Base-by-base conservation (phyloP, 2,329 filamentous ascomycete genomes). In the Lasiodiplodia hormozganensis region DNA sequence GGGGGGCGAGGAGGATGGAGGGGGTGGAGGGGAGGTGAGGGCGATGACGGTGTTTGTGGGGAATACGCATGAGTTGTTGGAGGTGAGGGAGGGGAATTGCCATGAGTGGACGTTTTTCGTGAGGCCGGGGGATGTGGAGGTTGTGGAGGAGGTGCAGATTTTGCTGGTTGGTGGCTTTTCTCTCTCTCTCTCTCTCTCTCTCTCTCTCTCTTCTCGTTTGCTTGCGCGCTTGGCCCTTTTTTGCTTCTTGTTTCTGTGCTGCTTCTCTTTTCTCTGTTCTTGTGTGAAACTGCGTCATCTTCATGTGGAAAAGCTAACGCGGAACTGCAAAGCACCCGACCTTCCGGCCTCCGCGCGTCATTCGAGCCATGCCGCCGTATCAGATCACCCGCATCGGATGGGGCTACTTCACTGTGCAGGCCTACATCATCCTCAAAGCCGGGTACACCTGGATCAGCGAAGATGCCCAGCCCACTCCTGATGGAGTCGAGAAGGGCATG, bases 101-200 rank as follows among this genome's bases (percentile, higher is more conserved):
- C 82, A 84, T 70, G 76, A 81, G 38, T 85, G 83, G 82, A 80
- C 77, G 0, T 84, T 84, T 70, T 85, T 84, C 70, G 80, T 84
- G 6, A 71, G 76, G n/a, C 74, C 78, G 0, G 81, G 78, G n/a
- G 74, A 81, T 3, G 77, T 75, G 11, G 82, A 83, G n/a, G 76
- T 84, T 31, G 76, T 85, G 10, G 75, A 82, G 66, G 76, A 83
- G 68, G 79, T 85, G 8, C 78, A 82, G 34, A 78, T 84, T 4
- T 69, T 76, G 23, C 56, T 80, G 64, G 72, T 75, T 34, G 16
- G 72, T 71, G 49, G 28, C 28, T 56, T 6, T 18, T 28, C 25
- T 56, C 36, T 36, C 53, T 60, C 28, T 43, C n/a, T n/a, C n/a
- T n/a, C n/a, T n/a, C n/a, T n/a, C n/a, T n/a, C n/a, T n/a, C n/a